A percentile compares a stretch with the other conserved stretches of the same genome.
These are phyloP conservation scores for Combretum micranthum DNA, from an alignment of 345 rosid genomes.

Conservation along the genomic window DNA sequence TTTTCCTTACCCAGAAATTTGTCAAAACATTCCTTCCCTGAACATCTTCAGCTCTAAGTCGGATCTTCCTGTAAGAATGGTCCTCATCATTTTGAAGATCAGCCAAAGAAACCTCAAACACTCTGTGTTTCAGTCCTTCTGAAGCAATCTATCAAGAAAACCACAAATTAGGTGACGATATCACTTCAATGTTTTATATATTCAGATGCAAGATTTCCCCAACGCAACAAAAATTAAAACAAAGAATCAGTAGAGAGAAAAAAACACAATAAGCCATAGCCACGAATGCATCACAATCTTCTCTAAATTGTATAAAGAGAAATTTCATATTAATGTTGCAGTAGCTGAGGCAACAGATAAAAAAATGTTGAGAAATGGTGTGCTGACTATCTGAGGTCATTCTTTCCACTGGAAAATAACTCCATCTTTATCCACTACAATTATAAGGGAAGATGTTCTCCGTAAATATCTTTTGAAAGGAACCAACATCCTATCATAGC, in stretches of 20 bases:
- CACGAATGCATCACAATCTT: too few relatives aligned
- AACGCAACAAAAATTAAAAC: too few relatives aligned
- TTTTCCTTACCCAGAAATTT: slow-evolving; percentile 54
- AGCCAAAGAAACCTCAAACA: slow-evolving; percentile 38
- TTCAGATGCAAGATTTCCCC: neutral
- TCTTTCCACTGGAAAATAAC: too few relatives aligned
- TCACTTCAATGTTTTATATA: neutral
- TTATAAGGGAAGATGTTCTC: too few relatives aligned
- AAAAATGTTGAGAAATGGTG: too few relatives aligned
- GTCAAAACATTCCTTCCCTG: slow-evolving; percentile 41
- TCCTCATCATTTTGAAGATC: slow-evolving; percentile 47
- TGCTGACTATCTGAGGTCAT: too few relatives aligned
- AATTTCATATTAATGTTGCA: neutral
- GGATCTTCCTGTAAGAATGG: slow-evolving; percentile 36
- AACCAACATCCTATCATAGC: too few relatives aligned
- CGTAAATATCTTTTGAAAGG: too few relatives aligned
- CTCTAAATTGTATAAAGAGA: too few relatives aligned
- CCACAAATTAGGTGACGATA: neutral
- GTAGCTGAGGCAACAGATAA: neutral
- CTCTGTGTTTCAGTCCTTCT: slow-evolving; percentile 46
- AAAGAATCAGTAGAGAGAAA: too few relatives aligned
- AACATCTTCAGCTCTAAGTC: slow-evolving; percentile 42
- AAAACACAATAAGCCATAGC: too few relatives aligned
- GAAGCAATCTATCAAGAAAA: slow-evolving; percentile 33
- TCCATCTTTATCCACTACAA: too few relatives aligned